Conservation (phyloP, 306 rosid species). For the Datisca glomerata region DNA sequence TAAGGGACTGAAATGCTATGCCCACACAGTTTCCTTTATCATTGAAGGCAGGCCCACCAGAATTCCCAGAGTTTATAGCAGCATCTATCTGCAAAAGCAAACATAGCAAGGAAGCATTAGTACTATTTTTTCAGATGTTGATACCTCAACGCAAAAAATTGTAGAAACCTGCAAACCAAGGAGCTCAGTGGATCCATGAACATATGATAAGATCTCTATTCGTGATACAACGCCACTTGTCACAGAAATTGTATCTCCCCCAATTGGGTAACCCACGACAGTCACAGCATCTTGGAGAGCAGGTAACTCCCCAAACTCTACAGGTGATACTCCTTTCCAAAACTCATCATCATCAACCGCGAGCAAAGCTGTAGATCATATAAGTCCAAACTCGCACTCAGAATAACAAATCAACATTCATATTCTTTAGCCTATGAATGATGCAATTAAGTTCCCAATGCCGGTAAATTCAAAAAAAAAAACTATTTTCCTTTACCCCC, state of each 20-base stretch:
- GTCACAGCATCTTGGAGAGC: constrained; percentile 89
- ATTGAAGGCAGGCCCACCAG: constrained; percentile 97
- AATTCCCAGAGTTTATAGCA: constrained; percentile 95
- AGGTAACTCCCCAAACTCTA: constrained; percentile 80
- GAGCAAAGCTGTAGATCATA: constrained; percentile 65
- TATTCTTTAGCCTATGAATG: background rate
- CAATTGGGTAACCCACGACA: constrained; percentile 97
- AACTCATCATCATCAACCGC: constrained; percentile 84
- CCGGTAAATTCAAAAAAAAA: background rate
- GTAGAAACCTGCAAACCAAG: constrained; percentile 81
- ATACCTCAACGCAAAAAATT: background rate
- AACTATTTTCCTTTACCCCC: no score
- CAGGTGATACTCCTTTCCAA: constrained; percentile 85
- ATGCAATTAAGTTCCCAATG: background rate
- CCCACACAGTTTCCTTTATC: constrained; percentile 92
- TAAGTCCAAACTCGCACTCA: constrained; percentile 4
- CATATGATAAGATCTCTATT: constrained; percentile 88
- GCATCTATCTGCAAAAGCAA: constrained; percentile 69
- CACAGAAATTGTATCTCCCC: constrained; percentile 95
- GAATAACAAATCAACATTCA: background rate
- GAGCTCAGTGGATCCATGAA: constrained; percentile 92
- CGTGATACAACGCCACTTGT: constrained; percentile 96
- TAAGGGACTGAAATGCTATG: constrained; percentile 96
- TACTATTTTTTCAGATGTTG: no score
- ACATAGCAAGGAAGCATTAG: constrained; percentile 5